Evolutionary conservation across 495 filamentous ascomycete genomes (phyloP), one percentile per base, ranked within the genome.

Genomic region (Darksidea phi): DNA sequence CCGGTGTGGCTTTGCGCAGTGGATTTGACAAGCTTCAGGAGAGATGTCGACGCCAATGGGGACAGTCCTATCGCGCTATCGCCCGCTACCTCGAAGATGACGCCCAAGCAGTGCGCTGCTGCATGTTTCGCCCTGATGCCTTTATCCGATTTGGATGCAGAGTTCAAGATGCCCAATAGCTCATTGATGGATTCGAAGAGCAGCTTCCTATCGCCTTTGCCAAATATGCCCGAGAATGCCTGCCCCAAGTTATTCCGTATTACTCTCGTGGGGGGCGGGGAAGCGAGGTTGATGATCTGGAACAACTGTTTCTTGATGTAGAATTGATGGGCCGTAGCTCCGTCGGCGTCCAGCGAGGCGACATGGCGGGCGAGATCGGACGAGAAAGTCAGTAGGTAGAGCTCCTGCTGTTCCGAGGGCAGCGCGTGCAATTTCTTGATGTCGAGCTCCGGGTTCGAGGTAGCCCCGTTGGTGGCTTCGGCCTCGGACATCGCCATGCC

Each of bases 181-280:
- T 97, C 93, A 60, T 93, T 95, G 64, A 96, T 86, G 6, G 91
- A 90, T 71, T 99, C 94, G 71, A 93, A 97, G 1, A 99, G 80
- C 49, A 92, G 77, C 70, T 94, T 96, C 56, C 94, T 81, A 72
- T 96, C 91, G 4, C 95, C 95, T 72, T 89, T 91, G 24, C 78
- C 82, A 57, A 99, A 86, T 54, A 99, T 86, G 54, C 86, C 84
- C 42, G 87, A 87, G 69, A 96, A 90, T 66, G 88, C 89, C 73
- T 84, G 80, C 54, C 90, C 94, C 25, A 96, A 71, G 67, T 91
- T 93, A 70, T 91, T 93, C 66, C 95, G 84, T 69, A 96, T 86
- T 53, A 95, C 88, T 71, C 94, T 79, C n/a, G 90, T 90, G 41
- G 91, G 88, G 17, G 88, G 81, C 23, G 95, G 94, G 24, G 89